A percentile compares a stretch with the other conserved stretches of the same genome.
Conservation (phyloP, 495 filamentous ascomycete genomes). For the Xylaria intraflava region DNA sequence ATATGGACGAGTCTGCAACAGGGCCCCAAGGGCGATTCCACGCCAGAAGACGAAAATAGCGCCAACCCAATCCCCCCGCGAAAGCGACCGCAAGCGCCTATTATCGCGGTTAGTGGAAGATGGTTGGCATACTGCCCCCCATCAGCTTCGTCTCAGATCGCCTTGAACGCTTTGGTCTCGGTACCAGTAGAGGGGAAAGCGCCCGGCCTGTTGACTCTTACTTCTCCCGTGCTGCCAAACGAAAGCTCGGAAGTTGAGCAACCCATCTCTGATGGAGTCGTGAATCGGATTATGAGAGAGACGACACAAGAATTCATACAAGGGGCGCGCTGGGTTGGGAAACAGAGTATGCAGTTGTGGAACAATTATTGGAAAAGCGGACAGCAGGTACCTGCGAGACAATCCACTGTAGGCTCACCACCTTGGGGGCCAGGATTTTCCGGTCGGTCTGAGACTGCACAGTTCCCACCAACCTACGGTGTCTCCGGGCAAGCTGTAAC, state of each 20-base stretch:
- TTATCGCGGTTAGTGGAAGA: slow-evolving; percentile 67
- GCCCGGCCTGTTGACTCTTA: slow-evolving; percentile 61
- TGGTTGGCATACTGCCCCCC: slow-evolving; percentile 86
- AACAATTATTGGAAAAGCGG: slow-evolving; percentile 75
- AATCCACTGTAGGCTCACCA: slow-evolving; percentile 33
- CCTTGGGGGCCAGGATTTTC: slow-evolving; percentile 34
- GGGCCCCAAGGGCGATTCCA: slow-evolving; percentile 35
- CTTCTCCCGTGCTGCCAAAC: slow-evolving; percentile 67
- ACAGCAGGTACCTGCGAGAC: slow-evolving; percentile 33
- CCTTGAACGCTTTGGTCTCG: slow-evolving; percentile 55
- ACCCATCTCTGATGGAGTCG: slow-evolving; percentile 68
- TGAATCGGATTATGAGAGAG: slow-evolving; percentile 80
- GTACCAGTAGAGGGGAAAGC: slow-evolving; percentile 46
- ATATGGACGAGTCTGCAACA: slow-evolving; percentile 77
- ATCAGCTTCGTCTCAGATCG: slow-evolving; percentile 57
- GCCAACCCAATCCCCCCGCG: slow-evolving; percentile 30
- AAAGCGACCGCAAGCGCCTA: slow-evolving; percentile 48
- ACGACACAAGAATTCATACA: slow-evolving; percentile 88
- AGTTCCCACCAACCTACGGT: slow-evolving; percentile 76
- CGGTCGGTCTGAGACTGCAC: slow-evolving; percentile 31
- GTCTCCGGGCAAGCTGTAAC: slow-evolving; percentile 39
- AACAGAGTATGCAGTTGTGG: slow-evolving; percentile 79
- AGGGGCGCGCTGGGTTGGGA: slow-evolving; percentile 78
- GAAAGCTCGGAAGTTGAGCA: slow-evolving; percentile 69
- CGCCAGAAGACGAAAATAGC: slow-evolving; percentile 40